Evolutionary conservation across 164 flowering plant species (phyloP), one percentile per base, ranked within the genome.

Genomic region (Stephania cephalantha): DNA sequence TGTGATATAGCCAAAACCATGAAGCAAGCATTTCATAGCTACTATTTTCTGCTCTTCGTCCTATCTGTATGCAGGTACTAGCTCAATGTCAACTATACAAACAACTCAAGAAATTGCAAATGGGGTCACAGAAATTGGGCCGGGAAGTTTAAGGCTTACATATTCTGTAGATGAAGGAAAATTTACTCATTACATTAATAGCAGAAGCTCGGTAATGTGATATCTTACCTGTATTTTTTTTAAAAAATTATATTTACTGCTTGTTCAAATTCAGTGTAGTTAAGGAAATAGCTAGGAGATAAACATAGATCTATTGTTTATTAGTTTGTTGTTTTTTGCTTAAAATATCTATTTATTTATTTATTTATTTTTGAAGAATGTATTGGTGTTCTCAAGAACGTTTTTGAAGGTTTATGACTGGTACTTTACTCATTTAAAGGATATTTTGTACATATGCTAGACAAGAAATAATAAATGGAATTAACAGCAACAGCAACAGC

Each of bases 101-200:
- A 78, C 84, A 58, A 72, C 83, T 66, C 75, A 82, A 53, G 85
- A 80, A 77, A 76, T 68, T 82, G 69, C 70, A 71, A 78, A 72
- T 63, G 63, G 72, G 20, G 85, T 82, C 18, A 76, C 90, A 64
- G 90, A 89, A 86, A 86, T 94, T 81, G 96, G 96, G 50, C 91
- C 85, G 83, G 98, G 97, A 80, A 87, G 78, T 84, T 66, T 94
- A 64, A 92, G 84, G 86, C 89, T 94, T 52, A 75, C 73, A 69
- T 92, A 85, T 83, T 84, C 88, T 71, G 83, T 79, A 75, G 81
- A 85, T 79, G 86, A 79, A 66, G 88, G 90, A 71, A 95, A 86
- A 81, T 90, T 91, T 78, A 78, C 83, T 74, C 87, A 78, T 31
- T 89, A 90, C 78, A 75, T 81, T 70, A 90, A 93, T 80, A 86